These are phyloP conservation scores for Davidsoniella australis DNA, from an alignment of 2,329 filamentous ascomycete species.

Conservation along the genomic window DNA sequence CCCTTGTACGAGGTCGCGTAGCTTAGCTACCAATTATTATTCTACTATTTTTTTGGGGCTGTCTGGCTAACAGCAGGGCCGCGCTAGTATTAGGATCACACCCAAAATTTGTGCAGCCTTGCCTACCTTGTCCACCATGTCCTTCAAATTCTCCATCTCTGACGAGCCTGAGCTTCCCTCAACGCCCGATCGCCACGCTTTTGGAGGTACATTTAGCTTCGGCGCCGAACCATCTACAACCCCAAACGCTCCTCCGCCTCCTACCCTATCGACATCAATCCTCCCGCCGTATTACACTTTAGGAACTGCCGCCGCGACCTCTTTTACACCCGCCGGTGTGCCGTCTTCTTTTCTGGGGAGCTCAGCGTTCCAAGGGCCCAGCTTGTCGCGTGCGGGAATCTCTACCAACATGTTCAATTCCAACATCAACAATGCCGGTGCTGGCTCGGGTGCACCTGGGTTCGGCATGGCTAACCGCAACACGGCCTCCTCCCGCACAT, in stretches of 20 bases:
- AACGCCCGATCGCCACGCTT: slow-evolving; percentile 28
- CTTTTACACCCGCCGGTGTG: slow-evolving; percentile 39
- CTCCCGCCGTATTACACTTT: neutral
- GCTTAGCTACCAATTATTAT: too few relatives aligned
- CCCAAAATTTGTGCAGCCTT: slow-evolving; percentile 7
- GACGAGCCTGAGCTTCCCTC: slow-evolving; percentile 29
- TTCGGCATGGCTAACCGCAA: neutral
- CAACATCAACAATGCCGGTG: neutral
- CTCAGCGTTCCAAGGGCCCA: slow-evolving; percentile 31
- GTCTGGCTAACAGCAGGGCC: too few relatives aligned
- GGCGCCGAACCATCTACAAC: slow-evolving; percentile 34
- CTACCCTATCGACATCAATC: neutral
- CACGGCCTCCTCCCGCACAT: slow-evolving; percentile 7
- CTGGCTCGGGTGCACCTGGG: slow-evolving; percentile 15
- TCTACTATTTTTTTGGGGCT: too few relatives aligned
- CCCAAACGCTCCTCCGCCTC: slow-evolving; percentile 26
- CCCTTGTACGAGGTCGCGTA: too few relatives aligned
- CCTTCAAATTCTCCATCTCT: slow-evolving; percentile 25
- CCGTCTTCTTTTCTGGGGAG: slow-evolving; percentile 38
- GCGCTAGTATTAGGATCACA: neutral
- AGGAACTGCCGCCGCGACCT: slow-evolving; percentile 26
- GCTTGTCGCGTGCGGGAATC: slow-evolving; percentile 9
- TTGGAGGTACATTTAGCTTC: slow-evolving; percentile 22
- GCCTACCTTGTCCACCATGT: slow-evolving; percentile 20
- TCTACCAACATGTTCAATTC: slow-evolving; percentile 3